phyloP scores from a whole-genome alignment of 2,329 filamentous ascomycete genomes.

The Penicillium sp. region DNA sequence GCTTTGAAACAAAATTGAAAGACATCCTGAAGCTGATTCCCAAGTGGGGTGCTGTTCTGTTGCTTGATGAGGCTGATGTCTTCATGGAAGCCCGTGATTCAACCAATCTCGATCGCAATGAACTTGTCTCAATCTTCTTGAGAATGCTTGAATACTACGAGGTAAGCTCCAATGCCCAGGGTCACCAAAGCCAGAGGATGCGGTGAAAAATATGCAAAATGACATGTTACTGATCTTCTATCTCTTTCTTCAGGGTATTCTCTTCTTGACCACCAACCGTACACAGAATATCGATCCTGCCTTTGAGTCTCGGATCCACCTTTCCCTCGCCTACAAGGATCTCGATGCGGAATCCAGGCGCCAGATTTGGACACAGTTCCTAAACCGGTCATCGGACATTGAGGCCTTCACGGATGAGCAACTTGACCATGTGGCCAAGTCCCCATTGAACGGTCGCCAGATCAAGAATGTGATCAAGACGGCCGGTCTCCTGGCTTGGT shows the following conservation, averaged over 20 bases:
- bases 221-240: conserved; percentile 33
- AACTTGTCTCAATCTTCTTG: conserved; percentile 43
- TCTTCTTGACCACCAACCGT: conserved; percentile 54
- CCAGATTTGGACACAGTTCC: conserved; percentile 48
- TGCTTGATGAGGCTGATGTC: conserved; percentile 50
- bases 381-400: conserved; percentile 23
- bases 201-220: neutral
- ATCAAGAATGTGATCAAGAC: conserved; percentile 49
- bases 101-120: conserved; percentile 46
- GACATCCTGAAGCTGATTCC: conserved; percentile 49
- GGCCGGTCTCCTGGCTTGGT: conserved; percentile 40
- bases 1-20: conserved; percentile 47
- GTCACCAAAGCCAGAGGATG: too few relatives aligned
- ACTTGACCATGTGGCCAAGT: conserved; percentile 23
- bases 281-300: conserved; percentile 51
- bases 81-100: conserved; percentile 37
- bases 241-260: conserved; percentile 43
- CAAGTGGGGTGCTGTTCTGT: conserved; percentile 52
- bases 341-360: conserved; percentile 37
- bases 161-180: conserved; percentile 6
- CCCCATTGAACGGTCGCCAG: conserved; percentile 35
- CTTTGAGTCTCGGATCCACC: conserved; percentile 48
- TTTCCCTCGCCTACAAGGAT: conserved; percentile 39
- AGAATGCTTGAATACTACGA: conserved; percentile 32
- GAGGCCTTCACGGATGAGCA: conserved; percentile 20